Evolutionary conservation across 2,329 filamentous ascomycete genomes (phyloP), one percentile per base, ranked within the genome.

Genomic region (Fusarium sp.): DNA sequence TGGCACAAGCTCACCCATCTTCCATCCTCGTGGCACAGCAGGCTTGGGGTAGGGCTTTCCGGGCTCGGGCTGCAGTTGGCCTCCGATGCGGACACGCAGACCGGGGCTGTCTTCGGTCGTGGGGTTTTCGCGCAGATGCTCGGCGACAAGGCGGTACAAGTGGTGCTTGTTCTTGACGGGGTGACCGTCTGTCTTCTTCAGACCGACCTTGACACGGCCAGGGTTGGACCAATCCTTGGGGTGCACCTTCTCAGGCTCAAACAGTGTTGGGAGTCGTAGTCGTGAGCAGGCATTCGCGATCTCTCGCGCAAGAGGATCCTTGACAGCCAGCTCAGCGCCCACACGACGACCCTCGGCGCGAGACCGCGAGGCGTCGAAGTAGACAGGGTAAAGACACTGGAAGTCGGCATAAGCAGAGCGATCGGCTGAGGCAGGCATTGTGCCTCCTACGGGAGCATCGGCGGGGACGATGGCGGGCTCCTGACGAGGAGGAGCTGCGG

Each of bases 161-260:
- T 97, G 93, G 78, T 97, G 92, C 83, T 98, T 93, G 80, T 86
- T 89, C 79, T 89, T 91, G 59, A 97, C 79, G 13, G 63, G 56
- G 14, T 69, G 58, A 42, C 59, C 54, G 42, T 74, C 57, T 48
- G 69, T 71, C 63, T 64, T 74, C 70, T 79, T 82, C 79, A 98
- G 83, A 76, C 90, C 83, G 51, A 98, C 89, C 73, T 93, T 90
- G 68, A 98, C 93, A 63, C 96, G 87, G 5, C 96, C 96, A 14
- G 96, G 96, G 83, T 99, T 99, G 59, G 92, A 91, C 96, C 96
- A 99, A 84, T 99, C 96, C 82, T 96, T 95, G 9, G 96, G 96
- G 81, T 99, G 96, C 65, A 90, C 87, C 84, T 97, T 97, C 77
- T 92, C 92, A 2, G 94, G 93, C 82, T 99, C 96, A 79, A 98